Percentiles rank a stretch among this genome's conserved stretches.
These are phyloP conservation scores for Geotrichum candidum DNA, from an alignment of 1,139 yeast genomes.

Conservation along the genomic window DNA sequence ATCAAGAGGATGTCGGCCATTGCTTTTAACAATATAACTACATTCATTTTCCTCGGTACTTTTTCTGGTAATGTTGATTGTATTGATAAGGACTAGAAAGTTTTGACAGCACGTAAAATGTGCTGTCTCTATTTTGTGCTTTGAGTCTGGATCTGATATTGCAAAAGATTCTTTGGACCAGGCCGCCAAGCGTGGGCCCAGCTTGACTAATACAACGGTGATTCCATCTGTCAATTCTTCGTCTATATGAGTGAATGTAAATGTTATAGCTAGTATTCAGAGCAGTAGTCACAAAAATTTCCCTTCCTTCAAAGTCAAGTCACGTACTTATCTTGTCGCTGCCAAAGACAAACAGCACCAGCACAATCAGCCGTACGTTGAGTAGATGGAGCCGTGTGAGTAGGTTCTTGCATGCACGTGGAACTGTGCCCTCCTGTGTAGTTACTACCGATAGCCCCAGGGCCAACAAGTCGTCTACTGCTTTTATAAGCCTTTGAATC, in stretches of 20 bases:
- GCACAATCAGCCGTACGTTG: neutral
- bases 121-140: neutral
- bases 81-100: neutral
- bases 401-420: neutral
- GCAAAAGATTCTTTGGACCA: neutral
- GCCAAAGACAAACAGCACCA: neutral
- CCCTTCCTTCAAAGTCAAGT: neutral
- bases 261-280: neutral
- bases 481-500: neutral
- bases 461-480: neutral
- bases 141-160: neutral
- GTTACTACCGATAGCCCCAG: neutral
- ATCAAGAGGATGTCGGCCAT: neutral
- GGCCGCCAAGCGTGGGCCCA: neutral
- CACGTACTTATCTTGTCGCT: neutral
- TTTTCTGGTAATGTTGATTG: neutral
- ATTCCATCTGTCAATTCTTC: neutral
- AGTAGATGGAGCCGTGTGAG: neutral
- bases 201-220: neutral
- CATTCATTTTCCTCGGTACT: neutral
- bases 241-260: neutral
- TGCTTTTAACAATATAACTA: neutral
- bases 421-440: neutral
- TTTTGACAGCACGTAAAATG: neutral
- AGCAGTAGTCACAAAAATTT: too few relatives aligned